Evolutionary conservation across 805 yeast species (phyloP).

Genomic region (Torulaspora quercuum): DNA sequence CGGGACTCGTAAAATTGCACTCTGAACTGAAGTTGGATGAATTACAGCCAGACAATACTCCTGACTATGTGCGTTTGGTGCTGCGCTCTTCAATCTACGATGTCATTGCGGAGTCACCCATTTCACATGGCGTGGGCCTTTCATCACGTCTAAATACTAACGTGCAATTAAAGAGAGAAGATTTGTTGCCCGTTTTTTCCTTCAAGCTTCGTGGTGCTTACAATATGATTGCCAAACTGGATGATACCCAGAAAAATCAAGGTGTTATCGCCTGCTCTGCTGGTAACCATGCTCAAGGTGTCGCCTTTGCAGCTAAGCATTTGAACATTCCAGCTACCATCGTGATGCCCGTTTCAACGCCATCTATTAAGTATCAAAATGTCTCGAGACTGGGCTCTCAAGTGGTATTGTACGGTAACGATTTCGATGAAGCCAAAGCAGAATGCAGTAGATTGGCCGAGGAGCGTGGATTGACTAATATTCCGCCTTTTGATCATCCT

Average conservation of each 20-base stretch:
- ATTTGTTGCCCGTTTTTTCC: slow-evolving; percentile 88
- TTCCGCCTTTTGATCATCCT: slow-evolving; percentile 99
- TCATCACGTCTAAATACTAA: slow-evolving; percentile 73
- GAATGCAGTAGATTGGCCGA: slow-evolving; percentile 75
- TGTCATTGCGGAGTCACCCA: slow-evolving; percentile 86
- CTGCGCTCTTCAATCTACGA: slow-evolving; percentile 93
- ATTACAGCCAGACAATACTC: slow-evolving; percentile 57
- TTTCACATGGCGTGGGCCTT: slow-evolving; percentile 68
- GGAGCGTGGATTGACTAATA: slow-evolving; percentile 73
- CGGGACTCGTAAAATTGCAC: slow-evolving; percentile 28
- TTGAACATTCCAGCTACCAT: slow-evolving; percentile 90
- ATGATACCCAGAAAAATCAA: slow-evolving; percentile 51
- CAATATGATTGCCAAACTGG: slow-evolving; percentile 89
- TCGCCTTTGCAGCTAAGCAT: slow-evolving; percentile 84
- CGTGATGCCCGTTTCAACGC: slow-evolving; percentile 97
- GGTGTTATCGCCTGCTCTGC: slow-evolving; percentile 99
- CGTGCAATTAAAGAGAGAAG: slow-evolving; percentile 84
- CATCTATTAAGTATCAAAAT: slow-evolving; percentile 87
- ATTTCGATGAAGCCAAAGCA: slow-evolving; percentile 89
- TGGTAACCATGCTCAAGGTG: slow-evolving; percentile 99
- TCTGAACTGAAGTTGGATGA: slow-evolving; percentile 43
- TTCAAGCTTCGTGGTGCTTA: slow-evolving; percentile 97
- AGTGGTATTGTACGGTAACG: slow-evolving; percentile 90
- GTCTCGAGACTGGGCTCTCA: slow-evolving; percentile 91
- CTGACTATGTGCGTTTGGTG: slow-evolving; percentile 91